These are phyloP conservation scores for Mucor circinelloides DNA, from an alignment of 371 early-diverging fungal species.

Conservation along the genomic window DNA sequence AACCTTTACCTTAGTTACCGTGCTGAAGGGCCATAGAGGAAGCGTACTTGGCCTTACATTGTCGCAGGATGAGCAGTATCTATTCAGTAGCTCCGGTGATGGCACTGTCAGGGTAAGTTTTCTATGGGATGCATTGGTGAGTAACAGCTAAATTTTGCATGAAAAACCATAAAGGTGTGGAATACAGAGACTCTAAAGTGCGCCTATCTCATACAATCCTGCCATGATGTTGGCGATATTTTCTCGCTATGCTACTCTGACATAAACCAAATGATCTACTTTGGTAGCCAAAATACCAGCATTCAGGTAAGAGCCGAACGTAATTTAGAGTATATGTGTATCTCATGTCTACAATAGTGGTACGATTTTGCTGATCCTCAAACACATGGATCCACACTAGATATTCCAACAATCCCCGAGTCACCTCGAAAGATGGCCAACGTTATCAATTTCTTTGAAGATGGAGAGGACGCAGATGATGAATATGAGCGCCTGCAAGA, in stretches of 20 bases:
- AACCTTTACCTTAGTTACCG: constrained; percentile 60
- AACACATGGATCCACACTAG: constrained; percentile 43
- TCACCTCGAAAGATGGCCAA: constrained; percentile 37
- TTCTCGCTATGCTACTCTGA: constrained; percentile 70
- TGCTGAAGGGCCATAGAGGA: constrained; percentile 70
- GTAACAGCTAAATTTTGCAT: neutral
- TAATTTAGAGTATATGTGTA: neutral
- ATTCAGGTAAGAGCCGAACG: constrained; percentile 62
- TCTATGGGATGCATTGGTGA: neutral
- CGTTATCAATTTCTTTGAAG: constrained; percentile 34
- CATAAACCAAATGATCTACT: constrained; percentile 55
- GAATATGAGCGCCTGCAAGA: constrained; percentile 21
- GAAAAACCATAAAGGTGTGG: constrained; percentile 56
- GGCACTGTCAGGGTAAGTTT: constrained; percentile 34
- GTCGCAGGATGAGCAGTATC: constrained; percentile 52
- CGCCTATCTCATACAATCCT: constrained; percentile 68
- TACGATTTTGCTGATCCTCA: constrained; percentile 62
- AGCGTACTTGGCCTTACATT: constrained; percentile 68
- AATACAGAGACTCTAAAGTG: constrained; percentile 63
- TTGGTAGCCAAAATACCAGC: constrained; percentile 85
- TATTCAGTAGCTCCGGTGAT: constrained; percentile 71
- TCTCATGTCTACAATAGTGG: constrained; percentile 44
- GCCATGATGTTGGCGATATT: constrained; percentile 76
- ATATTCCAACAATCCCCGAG: constrained; percentile 36
- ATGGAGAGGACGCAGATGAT: constrained; percentile 10